These are phyloP conservation scores for Magnaporthales sp. DNA, from an alignment of 2,329 filamentous ascomycete genomes.

Conservation along the genomic window DNA sequence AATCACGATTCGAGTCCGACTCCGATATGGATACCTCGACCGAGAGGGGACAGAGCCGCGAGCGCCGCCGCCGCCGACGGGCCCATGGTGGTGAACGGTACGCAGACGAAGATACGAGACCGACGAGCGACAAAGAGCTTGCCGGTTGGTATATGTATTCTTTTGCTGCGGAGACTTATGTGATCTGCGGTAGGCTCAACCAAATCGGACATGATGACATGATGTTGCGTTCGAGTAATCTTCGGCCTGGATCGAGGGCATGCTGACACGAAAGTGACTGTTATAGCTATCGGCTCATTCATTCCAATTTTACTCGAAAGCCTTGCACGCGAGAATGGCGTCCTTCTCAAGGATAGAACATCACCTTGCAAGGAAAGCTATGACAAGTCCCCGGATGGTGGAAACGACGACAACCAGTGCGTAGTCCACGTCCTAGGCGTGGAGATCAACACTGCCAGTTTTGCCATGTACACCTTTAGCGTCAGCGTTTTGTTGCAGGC, in stretches of 20 bases:
- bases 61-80: background rate
- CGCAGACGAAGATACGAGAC: conserved; percentile 76
- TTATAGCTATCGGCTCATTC: conserved; percentile 57
- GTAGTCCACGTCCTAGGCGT: conserved; percentile 73
- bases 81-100: conserved; percentile 40
- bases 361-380: conserved; percentile 65
- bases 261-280: background rate
- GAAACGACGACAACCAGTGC: conserved; percentile 54
- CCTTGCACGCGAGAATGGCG: conserved; percentile 83
- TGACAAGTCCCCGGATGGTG: conserved; percentile 25
- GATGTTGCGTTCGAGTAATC: background rate
- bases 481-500: conserved; percentile 84
- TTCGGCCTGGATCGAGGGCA: background rate
- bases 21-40: conserved; percentile 18
- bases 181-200: conserved; percentile 71
- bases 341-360: conserved; percentile 67
- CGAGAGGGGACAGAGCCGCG: background rate
- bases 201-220: background rate
- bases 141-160: conserved; percentile 93
- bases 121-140: conserved; percentile 81
- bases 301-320: conserved; percentile 94
- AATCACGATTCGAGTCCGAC: conserved; percentile 8
- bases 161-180: conserved; percentile 94
- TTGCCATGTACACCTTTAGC: conserved; percentile 96
- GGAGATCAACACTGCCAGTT: conserved; percentile 91